phyloP scores from a whole-genome alignment of 2,329 filamentous ascomycete species.

The Cephalotrichum gorgonifer region DNA sequence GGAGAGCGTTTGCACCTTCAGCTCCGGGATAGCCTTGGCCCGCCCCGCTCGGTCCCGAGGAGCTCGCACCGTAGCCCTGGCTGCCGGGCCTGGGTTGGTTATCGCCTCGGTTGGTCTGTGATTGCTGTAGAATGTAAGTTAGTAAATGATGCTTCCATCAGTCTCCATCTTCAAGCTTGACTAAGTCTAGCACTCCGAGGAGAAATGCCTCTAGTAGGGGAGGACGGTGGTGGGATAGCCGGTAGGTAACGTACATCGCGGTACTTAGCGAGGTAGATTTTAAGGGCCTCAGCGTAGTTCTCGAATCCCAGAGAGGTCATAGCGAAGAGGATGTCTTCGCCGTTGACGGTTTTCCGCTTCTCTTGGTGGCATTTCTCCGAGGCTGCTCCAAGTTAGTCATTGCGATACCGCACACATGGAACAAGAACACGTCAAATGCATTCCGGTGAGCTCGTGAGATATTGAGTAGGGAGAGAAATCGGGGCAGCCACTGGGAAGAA shows the following conservation, averaged over 20 bases:
- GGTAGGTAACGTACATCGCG: conserved; percentile 64
- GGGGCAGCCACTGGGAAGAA: background rate
- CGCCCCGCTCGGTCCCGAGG: conserved; percentile 26
- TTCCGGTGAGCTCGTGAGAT: background rate
- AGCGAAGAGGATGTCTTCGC: conserved; percentile 95
- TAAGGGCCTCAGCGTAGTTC: conserved; percentile 95
- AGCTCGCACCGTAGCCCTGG: conserved; percentile 37
- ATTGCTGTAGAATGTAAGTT: conserved; percentile 37
- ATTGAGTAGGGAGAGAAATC: background rate
- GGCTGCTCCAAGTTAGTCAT: conserved; percentile 42
- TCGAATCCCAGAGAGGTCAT: conserved; percentile 99
- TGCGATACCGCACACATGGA: background rate
- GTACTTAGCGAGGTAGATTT: conserved; percentile 96
- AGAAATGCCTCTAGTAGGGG: background rate
- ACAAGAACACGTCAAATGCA: background rate
- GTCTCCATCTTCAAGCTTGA: background rate
- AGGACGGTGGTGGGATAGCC: background rate
- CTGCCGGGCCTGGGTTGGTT: conserved; percentile 39
- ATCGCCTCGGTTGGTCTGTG: conserved; percentile 64
- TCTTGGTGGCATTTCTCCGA: conserved; percentile 99
- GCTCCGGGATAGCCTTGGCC: conserved; percentile 28
- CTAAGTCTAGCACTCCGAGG: background rate
- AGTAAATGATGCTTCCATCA: background rate
- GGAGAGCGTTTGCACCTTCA: conserved; percentile 10
- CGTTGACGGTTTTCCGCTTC: conserved; percentile 98